Evolutionary conservation across 768 basidiomycete species (phyloP).

Genomic region (Hemileccinum impolitum): DNA sequence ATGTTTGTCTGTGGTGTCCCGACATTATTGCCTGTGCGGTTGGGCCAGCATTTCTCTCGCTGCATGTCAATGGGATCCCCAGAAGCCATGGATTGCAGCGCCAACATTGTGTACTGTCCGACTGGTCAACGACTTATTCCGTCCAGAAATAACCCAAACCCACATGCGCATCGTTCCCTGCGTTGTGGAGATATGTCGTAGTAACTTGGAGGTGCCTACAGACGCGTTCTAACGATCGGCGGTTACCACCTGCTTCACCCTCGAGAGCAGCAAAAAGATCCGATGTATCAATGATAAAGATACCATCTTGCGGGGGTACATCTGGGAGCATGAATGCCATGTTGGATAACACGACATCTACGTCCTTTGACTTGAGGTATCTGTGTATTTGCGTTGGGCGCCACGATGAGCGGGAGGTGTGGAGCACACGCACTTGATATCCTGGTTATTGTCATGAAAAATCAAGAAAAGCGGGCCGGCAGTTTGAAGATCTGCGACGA

Average conservation of each 20-base stretch:
- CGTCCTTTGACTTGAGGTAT: slow-evolving; percentile 46
- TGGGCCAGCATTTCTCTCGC: slow-evolving; percentile 78
- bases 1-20: slow-evolving; percentile 21
- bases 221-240: slow-evolving; percentile 54
- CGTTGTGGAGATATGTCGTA: slow-evolving; percentile 68
- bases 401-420: background rate
- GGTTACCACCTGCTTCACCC: slow-evolving; percentile 52
- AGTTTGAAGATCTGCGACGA: slow-evolving; percentile 39
- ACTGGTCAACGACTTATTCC: background rate
- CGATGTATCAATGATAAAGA: slow-evolving; percentile 70
- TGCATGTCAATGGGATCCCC: slow-evolving; percentile 74
- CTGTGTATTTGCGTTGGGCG: slow-evolving; percentile 32
- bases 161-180: slow-evolving; percentile 84
- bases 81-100: slow-evolving; percentile 66
- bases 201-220: slow-evolving; percentile 61
- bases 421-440: slow-evolving; percentile 56
- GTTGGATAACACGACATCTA: slow-evolving; percentile 53
- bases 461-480: slow-evolving; percentile 70
- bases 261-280: slow-evolving; percentile 74
- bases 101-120: slow-evolving; percentile 66
- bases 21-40: slow-evolving; percentile 37
- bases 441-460: slow-evolving; percentile 76
- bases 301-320: slow-evolving; percentile 43
- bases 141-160: slow-evolving; percentile 17
- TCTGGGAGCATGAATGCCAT: slow-evolving; percentile 60